Evolutionary conservation across 2,329 filamentous ascomycete genomes (phyloP).

Genomic region (Clarireedia sp.): DNA sequence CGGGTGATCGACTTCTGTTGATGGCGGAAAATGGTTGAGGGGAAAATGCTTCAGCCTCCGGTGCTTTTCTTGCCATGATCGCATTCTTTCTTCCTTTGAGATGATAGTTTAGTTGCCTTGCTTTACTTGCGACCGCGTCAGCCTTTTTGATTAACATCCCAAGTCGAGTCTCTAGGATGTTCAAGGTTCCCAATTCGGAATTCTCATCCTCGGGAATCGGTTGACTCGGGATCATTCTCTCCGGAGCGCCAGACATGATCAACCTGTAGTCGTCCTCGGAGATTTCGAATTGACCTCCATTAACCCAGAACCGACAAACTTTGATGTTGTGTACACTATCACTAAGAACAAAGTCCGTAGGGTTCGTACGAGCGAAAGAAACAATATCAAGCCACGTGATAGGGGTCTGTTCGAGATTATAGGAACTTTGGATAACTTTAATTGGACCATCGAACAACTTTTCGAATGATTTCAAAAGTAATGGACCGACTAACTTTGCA

Average conservation of each 20-base stretch:
- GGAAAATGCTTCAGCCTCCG: slow-evolving; percentile 24
- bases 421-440: slow-evolving; percentile 34
- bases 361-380: slow-evolving; percentile 72
- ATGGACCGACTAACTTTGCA: slow-evolving; percentile 72
- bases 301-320: slow-evolving; percentile 74
- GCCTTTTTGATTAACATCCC: slow-evolving; percentile 71
- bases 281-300: slow-evolving; percentile 76
- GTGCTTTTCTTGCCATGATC: slow-evolving; percentile 56
- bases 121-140: slow-evolving; percentile 63
- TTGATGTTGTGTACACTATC: slow-evolving; percentile 60
- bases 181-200: slow-evolving; percentile 74
- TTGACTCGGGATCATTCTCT: slow-evolving; percentile 72
- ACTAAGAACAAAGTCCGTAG: slow-evolving; percentile 67
- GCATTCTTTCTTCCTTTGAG: slow-evolving; percentile 66
- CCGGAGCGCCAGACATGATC: slow-evolving; percentile 73
- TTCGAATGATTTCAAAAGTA: slow-evolving; percentile 79
- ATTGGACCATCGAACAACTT: slow-evolving; percentile 78
- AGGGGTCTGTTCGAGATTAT: slow-evolving; percentile 50
- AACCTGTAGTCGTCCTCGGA: slow-evolving; percentile 81
- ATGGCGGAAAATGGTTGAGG: slow-evolving; percentile 26
- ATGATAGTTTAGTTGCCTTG: slow-evolving; percentile 73
- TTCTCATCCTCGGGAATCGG: slow-evolving; percentile 80
- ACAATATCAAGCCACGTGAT: slow-evolving; percentile 83
- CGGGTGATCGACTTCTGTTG: slow-evolving; percentile 33
- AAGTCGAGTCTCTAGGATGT: slow-evolving; percentile 74